A percentile compares a stretch with the other conserved stretches of the same genome.
phyloP scores from a whole-genome alignment of 257 asterid species.

The Nicotiana paniculata region DNA sequence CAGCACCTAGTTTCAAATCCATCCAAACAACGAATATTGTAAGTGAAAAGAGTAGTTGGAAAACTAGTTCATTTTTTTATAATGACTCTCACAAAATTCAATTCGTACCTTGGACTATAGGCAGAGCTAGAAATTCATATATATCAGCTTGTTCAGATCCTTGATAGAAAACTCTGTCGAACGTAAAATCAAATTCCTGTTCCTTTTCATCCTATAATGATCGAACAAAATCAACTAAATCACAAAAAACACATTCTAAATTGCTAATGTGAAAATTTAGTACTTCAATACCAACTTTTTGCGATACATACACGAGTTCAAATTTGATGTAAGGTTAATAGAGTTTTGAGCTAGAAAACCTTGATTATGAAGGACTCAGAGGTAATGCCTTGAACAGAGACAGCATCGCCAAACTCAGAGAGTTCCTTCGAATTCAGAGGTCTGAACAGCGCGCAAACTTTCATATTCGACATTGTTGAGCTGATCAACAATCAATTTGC shows the following conservation, averaged over 20 bases:
- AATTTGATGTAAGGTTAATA: background rate
- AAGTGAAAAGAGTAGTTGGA: background rate
- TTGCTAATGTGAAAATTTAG: background rate
- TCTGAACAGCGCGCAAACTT: slow-evolving; percentile 74
- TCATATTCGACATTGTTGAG: slow-evolving; percentile 45
- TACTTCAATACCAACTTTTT: background rate
- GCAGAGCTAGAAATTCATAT: slow-evolving; percentile 62
- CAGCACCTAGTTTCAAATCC: slow-evolving; percentile 38
- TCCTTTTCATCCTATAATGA: slow-evolving; percentile 64
- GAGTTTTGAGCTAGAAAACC: slow-evolving; percentile 21
- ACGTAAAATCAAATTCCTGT: slow-evolving; percentile 57
- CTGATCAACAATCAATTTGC: background rate
- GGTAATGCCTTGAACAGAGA: slow-evolving; percentile 46
- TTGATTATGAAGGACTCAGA: slow-evolving; percentile 58
- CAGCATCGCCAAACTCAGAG: slow-evolving; percentile 50
- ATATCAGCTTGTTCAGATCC: slow-evolving; percentile 68
- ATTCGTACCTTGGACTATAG: slow-evolving; percentile 50
- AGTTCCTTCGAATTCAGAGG: slow-evolving; percentile 66
- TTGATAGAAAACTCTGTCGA: slow-evolving; percentile 71
- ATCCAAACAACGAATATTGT: background rate
- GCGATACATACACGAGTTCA: background rate
- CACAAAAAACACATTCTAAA: background rate
- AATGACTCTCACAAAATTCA: background rate
- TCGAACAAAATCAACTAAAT: background rate
- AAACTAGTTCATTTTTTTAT: background rate